Evolutionary conservation across 345 rosid genomes (phyloP), one percentile per base, ranked within the genome.

Genomic region (Corchorus olitorius): DNA sequence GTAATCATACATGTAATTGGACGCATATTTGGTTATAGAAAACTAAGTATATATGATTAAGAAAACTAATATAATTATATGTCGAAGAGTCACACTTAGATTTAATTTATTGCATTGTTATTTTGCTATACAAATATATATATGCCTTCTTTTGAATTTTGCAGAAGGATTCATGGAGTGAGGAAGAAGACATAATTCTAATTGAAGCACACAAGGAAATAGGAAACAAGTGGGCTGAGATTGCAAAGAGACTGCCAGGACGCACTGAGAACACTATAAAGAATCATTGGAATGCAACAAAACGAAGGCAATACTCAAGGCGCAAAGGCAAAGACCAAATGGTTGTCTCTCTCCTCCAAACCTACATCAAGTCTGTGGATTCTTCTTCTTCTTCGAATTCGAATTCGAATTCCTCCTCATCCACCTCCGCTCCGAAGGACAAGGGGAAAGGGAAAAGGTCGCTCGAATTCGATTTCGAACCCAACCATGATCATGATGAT

Each of bases 211-310:
- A 92, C 65, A 90, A 79, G 27, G 78, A 80, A 59, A 65, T 92
- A 4, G 97, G 97, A 4, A 92, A 92, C 75, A 79, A 52, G 59
- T 92, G 97, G 97, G 92, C 92, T 2, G 94, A 90, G 82, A 92
- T 90, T 8, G 90, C 97, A 1, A 78, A 82, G 35, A 80, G 75
- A 53, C 83, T 92, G 33, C 89, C 86, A 0, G 94, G 93, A 4
- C 85, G 94, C 9, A 85, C 89, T 0, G 94, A 92, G 54, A 92
- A 92, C 53, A 87, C 89, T 0, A 88, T 84, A n/a, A 88, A 88
- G 41, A 88, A 88, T 55, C 92, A 87, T 11, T 88, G 81, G 83
- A 88, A 88, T 3, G 92, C 90, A 9, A 85, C 92, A 6, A 88
- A 87, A 74, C 77, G 92, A 54, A 70, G 88, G 59, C 88, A 85